Conservation (phyloP, 768 basidiomycete genomes). For the Russula dissimulans region DNA sequence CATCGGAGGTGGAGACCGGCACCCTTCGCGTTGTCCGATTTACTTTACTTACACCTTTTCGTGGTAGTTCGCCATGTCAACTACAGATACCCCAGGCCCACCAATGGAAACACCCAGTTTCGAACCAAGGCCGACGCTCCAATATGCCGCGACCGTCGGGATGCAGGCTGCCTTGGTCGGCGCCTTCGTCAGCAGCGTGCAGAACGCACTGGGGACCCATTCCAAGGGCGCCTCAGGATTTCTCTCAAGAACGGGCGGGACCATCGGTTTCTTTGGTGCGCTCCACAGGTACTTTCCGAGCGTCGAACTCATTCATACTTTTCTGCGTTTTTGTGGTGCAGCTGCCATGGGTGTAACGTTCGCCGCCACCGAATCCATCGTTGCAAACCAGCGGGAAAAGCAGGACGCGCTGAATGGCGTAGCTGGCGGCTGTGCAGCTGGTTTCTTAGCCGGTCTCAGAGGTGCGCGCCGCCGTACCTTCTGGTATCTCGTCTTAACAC, state of each 20-base stretch:
- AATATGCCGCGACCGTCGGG: conserved; percentile 47
- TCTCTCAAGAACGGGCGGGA: conserved; percentile 77
- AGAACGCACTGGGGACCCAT: conserved; percentile 75
- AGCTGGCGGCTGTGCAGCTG: conserved; percentile 85
- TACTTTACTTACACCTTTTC: neutral
- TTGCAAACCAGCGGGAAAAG: conserved; percentile 71
- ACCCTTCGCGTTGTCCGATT: too few species aligned
- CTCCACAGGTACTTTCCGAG: conserved; percentile 2
- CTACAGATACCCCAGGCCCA: conserved; percentile 1
- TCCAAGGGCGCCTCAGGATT: conserved; percentile 77
- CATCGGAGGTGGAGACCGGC: neutral
- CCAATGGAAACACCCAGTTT: conserved; percentile 23
- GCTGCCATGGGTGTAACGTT: conserved; percentile 87
- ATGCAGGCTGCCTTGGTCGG: conserved; percentile 61
- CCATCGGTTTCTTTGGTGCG: conserved; percentile 88
- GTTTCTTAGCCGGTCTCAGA: conserved; percentile 82
- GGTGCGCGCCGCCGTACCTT: conserved; percentile 35
- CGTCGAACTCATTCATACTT: neutral
- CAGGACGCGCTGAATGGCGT: conserved; percentile 79
- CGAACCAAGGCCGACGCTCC: conserved; percentile 45
- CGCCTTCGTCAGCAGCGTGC: conserved; percentile 58
- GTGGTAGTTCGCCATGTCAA: conserved; percentile 10
- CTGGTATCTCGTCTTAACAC: neutral
- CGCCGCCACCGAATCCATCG: conserved; percentile 68
- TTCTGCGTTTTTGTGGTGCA: conserved; percentile 24